Percentiles rank a stretch among this genome's conserved stretches.
phyloP scores from a whole-genome alignment of 176 grass and related monocot genomes.

The Secale cereale region DNA sequence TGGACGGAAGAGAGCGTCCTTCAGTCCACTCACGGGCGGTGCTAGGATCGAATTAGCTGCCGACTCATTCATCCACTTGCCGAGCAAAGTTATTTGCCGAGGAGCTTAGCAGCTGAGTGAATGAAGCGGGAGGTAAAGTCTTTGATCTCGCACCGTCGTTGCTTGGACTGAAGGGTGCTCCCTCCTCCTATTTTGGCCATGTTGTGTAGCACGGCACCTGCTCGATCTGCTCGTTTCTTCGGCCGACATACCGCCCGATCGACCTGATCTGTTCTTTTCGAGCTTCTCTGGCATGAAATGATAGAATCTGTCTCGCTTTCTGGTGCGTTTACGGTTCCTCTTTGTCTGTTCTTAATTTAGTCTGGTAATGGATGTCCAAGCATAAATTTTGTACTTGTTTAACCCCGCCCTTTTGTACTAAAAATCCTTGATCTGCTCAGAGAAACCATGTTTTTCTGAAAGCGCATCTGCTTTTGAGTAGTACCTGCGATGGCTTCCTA shows the following conservation, averaged over 20 bases:
- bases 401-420: background rate
- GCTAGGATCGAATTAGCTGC: conserved; percentile 79
- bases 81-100: conserved; percentile 33
- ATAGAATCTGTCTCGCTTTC: background rate
- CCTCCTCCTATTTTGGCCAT: conserved; percentile 45
- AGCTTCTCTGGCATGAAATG: conserved; percentile 37
- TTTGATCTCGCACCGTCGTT: conserved; percentile 56
- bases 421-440: conserved; percentile 33
- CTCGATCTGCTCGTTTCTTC: conserved; percentile 10
- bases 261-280: conserved; percentile 4
- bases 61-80: conserved; percentile 93
- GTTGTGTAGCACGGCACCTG: background rate
- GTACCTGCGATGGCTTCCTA: background rate
- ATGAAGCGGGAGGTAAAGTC: conserved; percentile 92
- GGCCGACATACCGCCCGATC: background rate
- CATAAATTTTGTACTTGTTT: conserved; percentile 26
- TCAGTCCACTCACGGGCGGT: conserved; percentile 80
- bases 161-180: conserved; percentile 99
- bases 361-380: background rate
- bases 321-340: conserved; percentile 7
- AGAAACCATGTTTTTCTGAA: conserved; percentile 30
- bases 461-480: background rate
- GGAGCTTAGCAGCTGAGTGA: conserved; percentile 82
- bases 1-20: conserved; percentile 85
- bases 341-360: conserved; percentile 1